Conservation (phyloP, 441 rosid species). For the Corymbia citriodora region DNA sequence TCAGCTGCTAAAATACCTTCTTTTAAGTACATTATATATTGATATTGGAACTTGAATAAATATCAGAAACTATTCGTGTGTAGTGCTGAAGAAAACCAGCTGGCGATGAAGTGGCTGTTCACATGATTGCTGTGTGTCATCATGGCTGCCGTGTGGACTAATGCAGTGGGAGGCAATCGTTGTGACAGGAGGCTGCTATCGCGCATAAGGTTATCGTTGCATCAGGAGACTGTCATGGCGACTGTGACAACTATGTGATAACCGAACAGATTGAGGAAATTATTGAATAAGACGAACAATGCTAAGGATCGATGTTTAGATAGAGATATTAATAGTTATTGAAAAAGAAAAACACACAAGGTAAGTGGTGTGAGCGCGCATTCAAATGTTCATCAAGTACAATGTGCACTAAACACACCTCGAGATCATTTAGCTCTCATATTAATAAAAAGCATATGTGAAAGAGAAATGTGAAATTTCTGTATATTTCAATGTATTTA, state of each 20-base stretch:
- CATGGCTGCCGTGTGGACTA: neutral
- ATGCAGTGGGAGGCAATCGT: neutral
- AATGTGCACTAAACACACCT: no score
- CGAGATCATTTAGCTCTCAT: neutral
- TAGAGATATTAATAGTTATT: neutral
- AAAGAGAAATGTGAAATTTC: neutral
- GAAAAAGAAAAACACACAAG: neutral
- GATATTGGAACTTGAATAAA: neutral
- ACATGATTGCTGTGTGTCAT: neutral
- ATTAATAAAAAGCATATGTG: neutral
- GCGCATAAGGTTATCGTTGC: neutral
- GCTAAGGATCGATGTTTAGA: neutral
- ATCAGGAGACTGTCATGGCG: neutral
- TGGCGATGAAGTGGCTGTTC: neutral
- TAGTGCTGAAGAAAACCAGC: neutral
- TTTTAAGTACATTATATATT: neutral
- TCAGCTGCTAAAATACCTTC: neutral
- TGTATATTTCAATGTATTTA: neutral
- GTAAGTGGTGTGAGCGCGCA: neutral
- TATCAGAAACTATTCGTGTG: no score
- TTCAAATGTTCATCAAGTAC: no score
- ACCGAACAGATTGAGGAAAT: neutral
- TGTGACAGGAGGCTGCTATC: neutral
- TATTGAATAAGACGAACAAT: neutral
- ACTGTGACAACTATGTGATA: neutral